These are phyloP conservation scores for Aspergillus sergii DNA, from an alignment of 2,329 filamentous ascomycete genomes.

Conservation along the genomic window DNA sequence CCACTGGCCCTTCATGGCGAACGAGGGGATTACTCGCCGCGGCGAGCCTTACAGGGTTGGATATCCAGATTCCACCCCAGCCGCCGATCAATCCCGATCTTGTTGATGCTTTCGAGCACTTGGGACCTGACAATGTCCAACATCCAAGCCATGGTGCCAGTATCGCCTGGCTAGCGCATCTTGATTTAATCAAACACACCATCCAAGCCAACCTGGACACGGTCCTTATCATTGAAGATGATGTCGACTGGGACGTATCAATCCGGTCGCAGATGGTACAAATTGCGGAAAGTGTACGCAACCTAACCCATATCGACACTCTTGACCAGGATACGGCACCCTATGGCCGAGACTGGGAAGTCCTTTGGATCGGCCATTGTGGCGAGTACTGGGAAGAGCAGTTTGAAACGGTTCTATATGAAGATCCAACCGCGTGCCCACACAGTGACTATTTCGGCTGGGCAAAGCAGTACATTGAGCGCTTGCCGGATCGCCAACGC, in stretches of 20 bases:
- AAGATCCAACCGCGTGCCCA: slow-evolving; percentile 29
- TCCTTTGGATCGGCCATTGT: slow-evolving; percentile 45
- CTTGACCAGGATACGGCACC: slow-evolving; percentile 13
- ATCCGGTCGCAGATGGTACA: slow-evolving; percentile 34
- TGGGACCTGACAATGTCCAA: slow-evolving; percentile 15
- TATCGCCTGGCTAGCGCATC: slow-evolving; percentile 46
- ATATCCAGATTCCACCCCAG: slow-evolving; percentile 37
- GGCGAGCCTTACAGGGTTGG: slow-evolving; percentile 34
- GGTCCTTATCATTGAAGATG: slow-evolving; percentile 47
- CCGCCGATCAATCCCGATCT: slow-evolving; percentile 31
- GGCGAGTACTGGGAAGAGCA: slow-evolving; percentile 23
- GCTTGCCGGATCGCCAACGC: slow-evolving; percentile 20
- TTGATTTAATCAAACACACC: slow-evolving; percentile 33
- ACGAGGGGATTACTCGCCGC: slow-evolving; percentile 39
- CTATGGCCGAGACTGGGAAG: slow-evolving; percentile 39
- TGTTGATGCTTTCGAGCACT: slow-evolving; percentile 30
- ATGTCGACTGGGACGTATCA: slow-evolving; percentile 42
- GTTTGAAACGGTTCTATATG: slow-evolving; percentile 22
- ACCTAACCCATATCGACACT: slow-evolving; percentile 22
- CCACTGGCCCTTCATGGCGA: slow-evolving; percentile 38
- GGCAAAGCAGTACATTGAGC: slow-evolving; percentile 14
- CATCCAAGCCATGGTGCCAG: slow-evolving; percentile 29
- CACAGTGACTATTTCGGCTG: slow-evolving; percentile 20
- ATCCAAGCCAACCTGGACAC: slow-evolving; percentile 24
- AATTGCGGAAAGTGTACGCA: slow-evolving; percentile 35